phyloP scores from a whole-genome alignment of 345 rosid species.

The Pseudoturritis turrita region DNA sequence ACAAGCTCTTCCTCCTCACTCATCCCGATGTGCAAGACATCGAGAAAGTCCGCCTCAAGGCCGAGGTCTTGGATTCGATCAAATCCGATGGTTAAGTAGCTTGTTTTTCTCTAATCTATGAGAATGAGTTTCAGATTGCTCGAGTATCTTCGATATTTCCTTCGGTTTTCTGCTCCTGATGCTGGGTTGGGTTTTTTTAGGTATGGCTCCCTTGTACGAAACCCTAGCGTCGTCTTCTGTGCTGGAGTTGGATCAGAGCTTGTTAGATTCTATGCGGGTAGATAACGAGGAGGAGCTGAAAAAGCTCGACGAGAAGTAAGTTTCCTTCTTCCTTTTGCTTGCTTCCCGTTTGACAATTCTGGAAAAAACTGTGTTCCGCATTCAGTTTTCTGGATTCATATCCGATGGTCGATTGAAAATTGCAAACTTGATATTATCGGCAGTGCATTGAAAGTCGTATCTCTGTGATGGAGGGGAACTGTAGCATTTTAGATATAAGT shows the following conservation, averaged over 20 bases:
- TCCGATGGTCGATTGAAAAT: background rate
- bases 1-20: conserved; percentile 76
- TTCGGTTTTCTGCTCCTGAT: conserved; percentile 9
- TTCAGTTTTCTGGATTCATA: background rate
- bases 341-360: background rate
- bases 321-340: background rate
- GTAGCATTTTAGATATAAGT: background rate
- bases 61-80: conserved; percentile 71
- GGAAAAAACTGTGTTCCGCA: background rate
- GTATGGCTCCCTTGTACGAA: conserved; percentile 84
- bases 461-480: background rate
- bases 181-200: conserved; percentile 33
- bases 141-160: background rate
- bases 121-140: background rate
- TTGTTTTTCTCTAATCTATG: background rate
- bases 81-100: conserved; percentile 56
- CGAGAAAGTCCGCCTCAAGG: conserved; percentile 86
- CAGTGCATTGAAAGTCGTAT: background rate
- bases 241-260: conserved; percentile 62
- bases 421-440: background rate
- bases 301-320: conserved; percentile 90
- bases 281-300: conserved; percentile 75
- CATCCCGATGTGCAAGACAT: conserved; percentile 81
- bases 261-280: conserved; percentile 60
- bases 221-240: conserved; percentile 66